Percentiles rank a stretch among this genome's conserved stretches.
phyloP scores from a whole-genome alignment of 2,329 filamentous ascomycete species.

The Claviceps spartinae region DNA sequence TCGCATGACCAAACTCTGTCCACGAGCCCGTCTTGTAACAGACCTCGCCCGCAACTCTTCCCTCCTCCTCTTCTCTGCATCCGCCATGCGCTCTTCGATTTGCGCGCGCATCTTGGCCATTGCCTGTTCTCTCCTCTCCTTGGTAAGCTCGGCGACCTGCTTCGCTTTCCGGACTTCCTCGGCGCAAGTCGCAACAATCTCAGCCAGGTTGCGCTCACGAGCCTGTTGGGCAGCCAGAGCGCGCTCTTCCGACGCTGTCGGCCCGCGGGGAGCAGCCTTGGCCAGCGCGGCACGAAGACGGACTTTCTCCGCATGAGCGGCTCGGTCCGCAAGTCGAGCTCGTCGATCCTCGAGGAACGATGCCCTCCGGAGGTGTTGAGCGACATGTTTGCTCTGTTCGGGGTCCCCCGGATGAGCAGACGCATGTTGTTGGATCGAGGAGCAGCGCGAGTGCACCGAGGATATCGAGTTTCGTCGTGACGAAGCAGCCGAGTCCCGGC shows the following conservation, averaged over 20 bases:
- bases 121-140: slow-evolving; percentile 65
- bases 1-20: slow-evolving; percentile 36
- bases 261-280: slow-evolving; percentile 53
- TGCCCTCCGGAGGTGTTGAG: slow-evolving; percentile 65
- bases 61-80: slow-evolving; percentile 59
- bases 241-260: slow-evolving; percentile 57
- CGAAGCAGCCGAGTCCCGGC: slow-evolving; percentile 63
- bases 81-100: slow-evolving; percentile 68
- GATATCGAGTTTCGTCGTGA: slow-evolving; percentile 71
- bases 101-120: slow-evolving; percentile 54
- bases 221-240: slow-evolving; percentile 66
- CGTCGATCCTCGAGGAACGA: slow-evolving; percentile 73
- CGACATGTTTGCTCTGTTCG: slow-evolving; percentile 64
- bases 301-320: slow-evolving; percentile 73
- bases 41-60: slow-evolving; percentile 47
- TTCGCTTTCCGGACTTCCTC: slow-evolving; percentile 75
- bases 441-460: slow-evolving; percentile 58
- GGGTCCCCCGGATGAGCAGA: slow-evolving; percentile 29
- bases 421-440: slow-evolving; percentile 41
- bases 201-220: slow-evolving; percentile 66
- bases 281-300: slow-evolving; percentile 60
- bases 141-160: slow-evolving; percentile 69
- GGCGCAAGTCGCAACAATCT: slow-evolving; percentile 68
- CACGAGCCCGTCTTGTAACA: slow-evolving; percentile 37
- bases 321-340: slow-evolving; percentile 64